These are phyloP conservation scores for Carex kokanica DNA, from an alignment of 176 grass and related monocot species.

Conservation along the genomic window DNA sequence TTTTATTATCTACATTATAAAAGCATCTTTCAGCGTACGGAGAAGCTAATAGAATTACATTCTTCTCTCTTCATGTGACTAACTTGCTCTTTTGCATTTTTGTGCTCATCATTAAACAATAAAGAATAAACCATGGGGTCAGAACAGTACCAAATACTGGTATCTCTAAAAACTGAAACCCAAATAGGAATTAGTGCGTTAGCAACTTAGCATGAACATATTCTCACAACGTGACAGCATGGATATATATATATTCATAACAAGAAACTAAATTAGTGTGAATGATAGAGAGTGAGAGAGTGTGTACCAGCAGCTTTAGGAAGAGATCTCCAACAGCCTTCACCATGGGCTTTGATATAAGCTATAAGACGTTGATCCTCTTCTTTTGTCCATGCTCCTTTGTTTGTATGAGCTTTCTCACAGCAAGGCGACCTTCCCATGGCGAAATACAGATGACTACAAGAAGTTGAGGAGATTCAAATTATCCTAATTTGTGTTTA, in stretches of 20 bases:
- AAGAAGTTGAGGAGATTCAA: not conserved
- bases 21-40: not conserved
- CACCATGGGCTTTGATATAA: constrained; percentile 80
- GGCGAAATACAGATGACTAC: constrained; percentile 8
- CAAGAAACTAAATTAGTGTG: not conserved
- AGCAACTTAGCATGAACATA: not conserved
- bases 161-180: not conserved
- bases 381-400: constrained; percentile 91
- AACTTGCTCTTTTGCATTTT: not conserved
- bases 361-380: constrained; percentile 72
- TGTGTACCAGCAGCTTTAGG: constrained; percentile 68
- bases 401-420: constrained; percentile 94
- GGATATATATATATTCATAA: not conserved
- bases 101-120: not conserved
- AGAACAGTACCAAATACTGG: not conserved
- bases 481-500: not conserved
- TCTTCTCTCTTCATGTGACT: not conserved
- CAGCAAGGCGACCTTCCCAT: constrained; percentile 97
- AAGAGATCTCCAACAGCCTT: constrained; percentile 82
- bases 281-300: not conserved
- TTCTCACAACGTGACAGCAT: not conserved
- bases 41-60: constrained; percentile 1
- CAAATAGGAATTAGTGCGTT: not conserved
- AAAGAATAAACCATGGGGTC: not conserved
- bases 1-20: not conserved